Conservation (phyloP, 2,329 filamentous ascomycete genomes). For the Colletotrichum camelliae region DNA sequence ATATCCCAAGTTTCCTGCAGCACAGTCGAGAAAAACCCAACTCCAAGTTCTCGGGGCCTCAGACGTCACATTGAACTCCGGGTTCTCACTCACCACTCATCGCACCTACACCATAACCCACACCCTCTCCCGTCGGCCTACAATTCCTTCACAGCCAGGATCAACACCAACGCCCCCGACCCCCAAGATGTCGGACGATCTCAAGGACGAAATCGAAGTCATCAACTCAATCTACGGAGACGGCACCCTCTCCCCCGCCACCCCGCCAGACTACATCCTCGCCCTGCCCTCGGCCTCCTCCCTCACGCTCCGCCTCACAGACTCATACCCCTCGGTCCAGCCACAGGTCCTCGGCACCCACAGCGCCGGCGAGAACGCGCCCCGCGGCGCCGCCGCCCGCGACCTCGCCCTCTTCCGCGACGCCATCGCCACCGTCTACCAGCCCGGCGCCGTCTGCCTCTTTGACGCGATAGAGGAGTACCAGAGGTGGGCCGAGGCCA, state of each 20-base stretch:
- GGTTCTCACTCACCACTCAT: neutral
- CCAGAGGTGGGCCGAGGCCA: conserved; percentile 21
- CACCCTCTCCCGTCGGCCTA: neutral
- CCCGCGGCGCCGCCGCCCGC: conserved; percentile 73
- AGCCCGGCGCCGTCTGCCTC: conserved; percentile 79
- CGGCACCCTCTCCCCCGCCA: conserved; percentile 59
- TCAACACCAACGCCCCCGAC: neutral
- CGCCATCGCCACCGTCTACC: conserved; percentile 71
- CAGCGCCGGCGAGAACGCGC: conserved; percentile 71
- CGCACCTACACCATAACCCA: neutral
- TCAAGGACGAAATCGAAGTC: conserved; percentile 74
- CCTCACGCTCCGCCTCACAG: conserved; percentile 71
- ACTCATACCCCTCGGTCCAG: conserved; percentile 75
- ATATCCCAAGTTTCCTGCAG: neutral
- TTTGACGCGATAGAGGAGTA: conserved; percentile 90
- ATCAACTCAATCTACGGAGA: conserved; percentile 86
- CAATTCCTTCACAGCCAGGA: neutral
- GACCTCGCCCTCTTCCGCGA: conserved; percentile 73
- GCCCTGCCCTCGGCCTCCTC: conserved; percentile 67
- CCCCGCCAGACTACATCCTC: conserved; percentile 60
- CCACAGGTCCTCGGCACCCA: conserved; percentile 80
- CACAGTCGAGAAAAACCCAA: neutral
- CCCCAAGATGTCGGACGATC: conserved; percentile 19
- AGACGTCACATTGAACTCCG: neutral
- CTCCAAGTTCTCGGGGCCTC: neutral